Evolutionary conservation across 306 rosid genomes (phyloP).

Genomic region (Glycine tomentella): DNA sequence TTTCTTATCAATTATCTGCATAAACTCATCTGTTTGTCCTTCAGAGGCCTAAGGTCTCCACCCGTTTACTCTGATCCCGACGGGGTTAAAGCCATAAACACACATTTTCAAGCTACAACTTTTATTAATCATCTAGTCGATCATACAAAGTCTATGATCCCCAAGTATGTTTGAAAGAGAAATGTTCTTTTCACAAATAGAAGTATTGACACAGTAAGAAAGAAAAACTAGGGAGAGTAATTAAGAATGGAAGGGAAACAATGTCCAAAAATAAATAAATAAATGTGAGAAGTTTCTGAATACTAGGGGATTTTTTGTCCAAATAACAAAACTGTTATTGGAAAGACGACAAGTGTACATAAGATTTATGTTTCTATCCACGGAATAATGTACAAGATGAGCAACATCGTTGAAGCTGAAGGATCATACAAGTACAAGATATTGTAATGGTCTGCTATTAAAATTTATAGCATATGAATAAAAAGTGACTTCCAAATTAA

Average conservation of each 20-base stretch:
- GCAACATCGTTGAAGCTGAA: too few relatives aligned
- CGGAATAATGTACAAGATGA: conserved; percentile 31
- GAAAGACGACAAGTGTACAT: conserved; percentile 16
- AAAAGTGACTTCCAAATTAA: background rate
- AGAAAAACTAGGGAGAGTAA: background rate
- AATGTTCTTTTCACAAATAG: background rate
- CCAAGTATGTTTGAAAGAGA: conserved; percentile 7
- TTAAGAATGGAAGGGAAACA: background rate
- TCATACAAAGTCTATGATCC: background rate
- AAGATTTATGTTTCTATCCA: conserved; percentile 5
- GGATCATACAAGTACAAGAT: background rate
- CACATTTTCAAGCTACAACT: too few relatives aligned
- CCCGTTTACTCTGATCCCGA: background rate
- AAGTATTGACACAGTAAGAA: background rate
- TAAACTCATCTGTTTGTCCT: too few relatives aligned
- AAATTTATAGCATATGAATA: background rate
- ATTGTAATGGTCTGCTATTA: too few relatives aligned
- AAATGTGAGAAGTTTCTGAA: background rate
- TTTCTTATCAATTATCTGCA: too few relatives aligned
- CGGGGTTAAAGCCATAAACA: background rate
- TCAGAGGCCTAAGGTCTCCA: background rate
- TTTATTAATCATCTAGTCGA: conserved; percentile 21
- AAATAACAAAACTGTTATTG: conserved; percentile 6
- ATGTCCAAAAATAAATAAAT: background rate
- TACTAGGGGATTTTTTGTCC: background rate